Conservation (phyloP, 2,329 filamentous ascomycete genomes). For the Seiridium cupressi region DNA sequence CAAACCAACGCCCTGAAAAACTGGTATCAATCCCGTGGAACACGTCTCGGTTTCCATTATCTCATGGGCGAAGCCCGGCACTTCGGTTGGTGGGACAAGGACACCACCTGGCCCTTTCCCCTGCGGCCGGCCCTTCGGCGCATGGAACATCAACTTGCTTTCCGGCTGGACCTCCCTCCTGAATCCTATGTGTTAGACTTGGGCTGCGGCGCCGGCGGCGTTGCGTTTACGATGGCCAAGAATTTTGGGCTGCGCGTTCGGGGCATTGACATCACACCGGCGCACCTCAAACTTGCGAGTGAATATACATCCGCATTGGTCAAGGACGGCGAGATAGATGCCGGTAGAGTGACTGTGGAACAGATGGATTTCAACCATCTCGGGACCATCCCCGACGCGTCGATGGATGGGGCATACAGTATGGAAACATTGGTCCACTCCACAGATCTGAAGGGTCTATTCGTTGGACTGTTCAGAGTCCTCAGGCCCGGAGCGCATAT, state of each 20-base stretch:
- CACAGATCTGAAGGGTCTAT: slow-evolving; percentile 40
- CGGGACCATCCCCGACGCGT: slow-evolving; percentile 31
- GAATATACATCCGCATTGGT: slow-evolving; percentile 30
- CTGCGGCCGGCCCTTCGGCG: slow-evolving; percentile 36
- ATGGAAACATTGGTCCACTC: slow-evolving; percentile 57
- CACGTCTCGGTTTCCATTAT: too few relatives aligned
- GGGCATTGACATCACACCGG: slow-evolving; percentile 48
- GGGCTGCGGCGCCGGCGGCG: slow-evolving; percentile 48
- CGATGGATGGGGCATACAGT: slow-evolving; percentile 51
- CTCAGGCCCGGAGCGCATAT: slow-evolving; percentile 46
- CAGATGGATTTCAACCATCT: slow-evolving; percentile 53
- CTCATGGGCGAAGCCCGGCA: slow-evolving; percentile 47
- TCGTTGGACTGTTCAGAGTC: slow-evolving; percentile 44
- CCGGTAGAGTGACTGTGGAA: slow-evolving; percentile 28
- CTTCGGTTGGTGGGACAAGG: slow-evolving; percentile 46
- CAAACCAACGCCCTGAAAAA: too few relatives aligned
- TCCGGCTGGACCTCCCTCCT: slow-evolving; percentile 31
- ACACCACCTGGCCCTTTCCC: slow-evolving; percentile 47
- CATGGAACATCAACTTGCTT: slow-evolving; percentile 49
- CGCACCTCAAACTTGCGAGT: slow-evolving; percentile 42
- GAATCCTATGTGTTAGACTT: slow-evolving; percentile 49
- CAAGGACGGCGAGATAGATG: slow-evolving; percentile 29
- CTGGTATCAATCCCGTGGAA: too few relatives aligned
- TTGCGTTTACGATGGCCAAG: slow-evolving; percentile 46
- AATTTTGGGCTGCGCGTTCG: slow-evolving; percentile 36